Evolutionary conservation across 345 rosid species (phyloP).

Genomic region (Carallia brachiata): DNA sequence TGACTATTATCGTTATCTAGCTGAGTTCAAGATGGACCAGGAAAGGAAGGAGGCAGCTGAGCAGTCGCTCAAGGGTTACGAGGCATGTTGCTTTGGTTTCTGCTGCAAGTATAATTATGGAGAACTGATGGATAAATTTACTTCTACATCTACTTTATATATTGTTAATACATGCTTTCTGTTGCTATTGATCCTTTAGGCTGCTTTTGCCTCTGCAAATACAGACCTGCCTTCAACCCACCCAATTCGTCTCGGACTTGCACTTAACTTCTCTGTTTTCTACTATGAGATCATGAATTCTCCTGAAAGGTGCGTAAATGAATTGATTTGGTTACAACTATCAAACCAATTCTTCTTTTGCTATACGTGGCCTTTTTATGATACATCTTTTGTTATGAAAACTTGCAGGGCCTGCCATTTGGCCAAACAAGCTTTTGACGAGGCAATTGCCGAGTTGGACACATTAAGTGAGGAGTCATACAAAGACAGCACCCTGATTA

Average conservation of each 20-base stretch:
- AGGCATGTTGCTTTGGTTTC: constrained; percentile 41
- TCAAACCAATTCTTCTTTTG: background rate
- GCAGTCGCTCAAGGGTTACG: constrained; percentile 88
- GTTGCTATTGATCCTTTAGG: constrained; percentile 33
- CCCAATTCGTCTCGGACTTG: constrained; percentile 97
- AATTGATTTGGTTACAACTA: background rate
- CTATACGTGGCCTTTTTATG: constrained; percentile 1
- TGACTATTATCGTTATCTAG: constrained; percentile 87
- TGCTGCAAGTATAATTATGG: background rate
- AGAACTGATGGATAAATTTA: background rate
- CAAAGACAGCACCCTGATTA: constrained; percentile 97
- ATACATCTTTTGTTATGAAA: background rate
- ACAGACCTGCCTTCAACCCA: constrained; percentile 95
- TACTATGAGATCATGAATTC: constrained; percentile 99
- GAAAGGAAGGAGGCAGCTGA: constrained; percentile 94
- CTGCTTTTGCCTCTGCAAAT: constrained; percentile 86
- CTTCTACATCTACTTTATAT: background rate
- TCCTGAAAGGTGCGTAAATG: constrained; percentile 68
- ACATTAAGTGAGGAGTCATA: constrained; percentile 94
- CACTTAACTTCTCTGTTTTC: constrained; percentile 98
- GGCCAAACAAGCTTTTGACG: constrained; percentile 98
- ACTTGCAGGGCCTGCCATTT: constrained; percentile 89
- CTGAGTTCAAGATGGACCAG: constrained; percentile 89
- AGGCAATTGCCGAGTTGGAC: constrained; percentile 96
- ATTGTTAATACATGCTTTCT: background rate